phyloP scores from a whole-genome alignment of 1,284 basidiomycete genomes.

The Rhodofomes roseus region DNA sequence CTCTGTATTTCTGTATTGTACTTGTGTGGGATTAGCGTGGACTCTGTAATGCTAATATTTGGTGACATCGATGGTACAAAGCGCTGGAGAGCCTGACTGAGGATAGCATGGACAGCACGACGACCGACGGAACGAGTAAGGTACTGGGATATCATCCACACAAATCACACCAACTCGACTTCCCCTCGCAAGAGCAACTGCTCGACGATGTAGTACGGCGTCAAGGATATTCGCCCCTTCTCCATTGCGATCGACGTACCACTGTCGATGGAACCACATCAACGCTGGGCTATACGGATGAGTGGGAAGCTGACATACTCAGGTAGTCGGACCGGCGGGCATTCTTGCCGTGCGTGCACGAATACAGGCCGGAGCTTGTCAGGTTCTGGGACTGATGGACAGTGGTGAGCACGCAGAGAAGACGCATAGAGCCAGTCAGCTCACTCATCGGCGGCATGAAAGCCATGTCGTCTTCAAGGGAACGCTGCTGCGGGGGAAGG shows the following conservation, averaged over 20 bases:
- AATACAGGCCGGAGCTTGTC: constrained; percentile 75
- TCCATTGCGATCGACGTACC: constrained; percentile 59
- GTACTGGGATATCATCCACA: background rate
- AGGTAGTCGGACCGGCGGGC: constrained; percentile 67
- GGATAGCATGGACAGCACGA: background rate
- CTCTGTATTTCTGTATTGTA: background rate
- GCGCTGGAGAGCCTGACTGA: background rate
- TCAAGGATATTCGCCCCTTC: constrained; percentile 67
- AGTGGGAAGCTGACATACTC: constrained; percentile 49
- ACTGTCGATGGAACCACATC: constrained; percentile 32
- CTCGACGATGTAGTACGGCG: constrained; percentile 69
- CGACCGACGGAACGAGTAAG: background rate
- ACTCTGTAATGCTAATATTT: background rate
- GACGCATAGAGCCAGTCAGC: background rate
- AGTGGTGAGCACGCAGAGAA: background rate
- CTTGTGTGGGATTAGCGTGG: background rate
- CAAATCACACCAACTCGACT: constrained; percentile 60
- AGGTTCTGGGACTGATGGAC: constrained; percentile 63
- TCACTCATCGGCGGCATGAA: constrained; percentile 81
- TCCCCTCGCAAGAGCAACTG: constrained; percentile 64
- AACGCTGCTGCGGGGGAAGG: constrained; percentile 70
- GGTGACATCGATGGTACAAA: background rate
- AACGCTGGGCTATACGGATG: background rate
- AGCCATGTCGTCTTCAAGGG: constrained; percentile 67
- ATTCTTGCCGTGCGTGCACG: constrained; percentile 68